Evolutionary conservation across 495 filamentous ascomycete species (phyloP), one percentile per base, ranked within the genome.

Genomic region (Podospora bellae-mahoneyi): DNA sequence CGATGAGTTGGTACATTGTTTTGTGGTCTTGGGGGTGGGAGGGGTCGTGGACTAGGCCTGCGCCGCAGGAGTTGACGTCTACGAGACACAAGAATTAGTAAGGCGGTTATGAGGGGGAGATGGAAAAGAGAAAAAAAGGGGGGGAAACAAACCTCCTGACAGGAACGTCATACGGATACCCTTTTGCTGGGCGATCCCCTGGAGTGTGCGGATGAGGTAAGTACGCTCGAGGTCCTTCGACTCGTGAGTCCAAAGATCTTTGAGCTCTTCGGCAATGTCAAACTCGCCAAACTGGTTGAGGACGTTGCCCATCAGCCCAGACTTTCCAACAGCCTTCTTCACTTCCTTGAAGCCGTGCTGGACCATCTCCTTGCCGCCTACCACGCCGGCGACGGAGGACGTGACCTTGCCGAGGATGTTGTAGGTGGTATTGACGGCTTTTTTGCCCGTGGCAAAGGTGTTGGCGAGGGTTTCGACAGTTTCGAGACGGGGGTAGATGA

Each of bases 1-100:
- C 86, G 75, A 99, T 97, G 73, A 99, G 86, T 74, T 99, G 95
- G 81, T 96, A 99, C 95, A 99, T 99, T 15, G 95, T 97, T 80
- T 99, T 99, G 83, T 99, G 94, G 80, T 97, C 93, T 20, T 84
- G 84, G 0, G 94, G 94, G 76, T 94, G 91, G 23, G 89, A 82
- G 0, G 96, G 96, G 80, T 99, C 96, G 81, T 98, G 94, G 15
- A 99, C 88, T 15, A 98, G 87, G 70, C 95, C 95, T 16, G 96
- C 95, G 69, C 95, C 95, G 72, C 90, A 93, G 78, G 88, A 90
- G 78, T 93, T 93, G 78, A 97, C 94, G 71, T 93, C 90, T 86
- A 39, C n/a, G 34, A n/a, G 23, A 15, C 13, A 15, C 26, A 28
- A 44, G 23, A 23, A 62, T 76, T 67, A 69, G 69, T 53, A 13